A percentile compares a stretch with the other conserved stretches of the same genome.
phyloP scores from a whole-genome alignment of 495 filamentous ascomycete genomes.

The Neurospora pannonica region DNA sequence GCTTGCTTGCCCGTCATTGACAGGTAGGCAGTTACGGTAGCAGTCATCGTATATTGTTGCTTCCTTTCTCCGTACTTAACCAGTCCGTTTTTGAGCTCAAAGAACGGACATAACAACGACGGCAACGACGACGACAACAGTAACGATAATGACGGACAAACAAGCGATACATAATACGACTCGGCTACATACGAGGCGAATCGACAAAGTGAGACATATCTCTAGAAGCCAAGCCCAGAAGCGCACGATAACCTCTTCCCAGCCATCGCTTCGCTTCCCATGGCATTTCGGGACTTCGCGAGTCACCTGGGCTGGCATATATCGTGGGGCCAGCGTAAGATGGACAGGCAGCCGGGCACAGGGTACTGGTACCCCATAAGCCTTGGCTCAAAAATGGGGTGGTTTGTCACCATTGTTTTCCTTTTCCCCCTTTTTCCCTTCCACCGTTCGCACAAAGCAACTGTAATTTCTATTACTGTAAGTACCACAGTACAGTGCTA shows the following conservation, averaged over 20 bases:
- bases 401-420: not conserved
- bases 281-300: not conserved
- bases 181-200: not conserved
- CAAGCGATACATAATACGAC: not conserved
- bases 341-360: not conserved
- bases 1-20: not conserved
- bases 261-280: not conserved
- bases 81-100: not conserved
- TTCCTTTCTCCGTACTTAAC: not conserved
- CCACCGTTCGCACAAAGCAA: not conserved
- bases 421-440: not conserved
- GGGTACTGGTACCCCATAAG: not conserved
- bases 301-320: not conserved
- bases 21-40: not conserved
- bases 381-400: not conserved
- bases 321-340: not conserved
- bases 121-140: not conserved
- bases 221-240: not conserved
- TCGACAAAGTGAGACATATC: not conserved
- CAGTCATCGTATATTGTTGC: not conserved
- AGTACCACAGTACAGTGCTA: not conserved
- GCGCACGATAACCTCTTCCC: not conserved
- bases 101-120: not conserved
- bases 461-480: not conserved
- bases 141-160: not conserved